Base-by-base conservation (phyloP, 352 stramenopile species). In the Phytophthora hibernalis region DNA sequence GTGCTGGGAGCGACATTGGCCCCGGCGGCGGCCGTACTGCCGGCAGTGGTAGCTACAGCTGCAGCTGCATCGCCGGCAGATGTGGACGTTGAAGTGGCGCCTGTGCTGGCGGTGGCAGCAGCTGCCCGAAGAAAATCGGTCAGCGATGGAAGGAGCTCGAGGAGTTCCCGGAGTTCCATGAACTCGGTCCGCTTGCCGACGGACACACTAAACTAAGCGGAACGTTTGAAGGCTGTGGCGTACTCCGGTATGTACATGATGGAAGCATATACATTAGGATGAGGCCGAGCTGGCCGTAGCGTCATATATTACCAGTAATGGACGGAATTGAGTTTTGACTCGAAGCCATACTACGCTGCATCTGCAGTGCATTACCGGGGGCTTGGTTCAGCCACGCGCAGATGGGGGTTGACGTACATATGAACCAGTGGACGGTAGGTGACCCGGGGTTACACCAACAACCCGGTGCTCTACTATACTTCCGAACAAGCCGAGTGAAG, bases 111-210 rank as follows among this genome's bases (percentile, higher is more conserved):
- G 13, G 47, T 76, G 1, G 54, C 49, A 1, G 37, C 54, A 38
- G 18, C 53, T n/a, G 28, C 56, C 6, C 54, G 51, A 38, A 68
- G 67, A 63, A 75, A 71, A 56, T 72, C 51, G 18, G 38, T 48
- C n/a, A 61, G 44, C 22, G 62, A 72, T 7, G 55, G 54, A 42
- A 57, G 61, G 44, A 75, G 37, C 20, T 64, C 55, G 10, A 57
- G 61, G 16, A 70, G 28, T 40, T 65, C 65, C 7, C 56, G 47
- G 28, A 72, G 51, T 30, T 72, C 60, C 13, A 72, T 45, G 52
- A 74, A 62, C 50, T 70, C 54, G 24, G 35, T 62, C 49, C 54
- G 60, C 28, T 74, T 61, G 15, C 54, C 61, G 13, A 61, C 60
- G 22, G 18, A 3, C 38, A 59, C 50, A n/a, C 43, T 53, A 22